Evolutionary conservation across 139 green algal genomes (phyloP).

Genomic region (Chlamydomonas asymmetrica): DNA sequence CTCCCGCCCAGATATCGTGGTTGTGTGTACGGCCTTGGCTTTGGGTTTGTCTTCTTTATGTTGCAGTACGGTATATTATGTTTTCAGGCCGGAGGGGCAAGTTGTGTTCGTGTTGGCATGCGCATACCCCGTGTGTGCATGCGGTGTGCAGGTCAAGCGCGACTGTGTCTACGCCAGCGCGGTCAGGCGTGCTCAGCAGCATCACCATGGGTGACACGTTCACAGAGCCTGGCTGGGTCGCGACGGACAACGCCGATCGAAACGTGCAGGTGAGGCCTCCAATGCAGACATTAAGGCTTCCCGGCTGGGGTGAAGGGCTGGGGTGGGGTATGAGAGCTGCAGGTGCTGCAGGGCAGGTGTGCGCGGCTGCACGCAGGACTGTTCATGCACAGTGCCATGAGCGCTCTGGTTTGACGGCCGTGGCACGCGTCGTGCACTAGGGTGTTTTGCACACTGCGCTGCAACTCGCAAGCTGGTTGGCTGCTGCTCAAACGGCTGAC

Average conservation of each 20-base stretch:
- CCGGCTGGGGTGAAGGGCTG: background rate
- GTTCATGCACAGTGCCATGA: background rate
- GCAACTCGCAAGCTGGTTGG: background rate
- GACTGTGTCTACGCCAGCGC: background rate
- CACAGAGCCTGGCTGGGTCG: constrained; percentile 23
- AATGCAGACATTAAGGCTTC: background rate
- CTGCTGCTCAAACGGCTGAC: no score
- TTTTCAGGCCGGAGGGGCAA: no score
- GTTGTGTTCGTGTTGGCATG: no score
- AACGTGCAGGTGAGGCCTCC: background rate
- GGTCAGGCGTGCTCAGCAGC: constrained; percentile 25
- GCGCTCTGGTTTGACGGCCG: background rate
- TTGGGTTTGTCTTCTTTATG: constrained; percentile 12
- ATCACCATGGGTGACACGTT: constrained; percentile 15
- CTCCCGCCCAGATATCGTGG: no score
- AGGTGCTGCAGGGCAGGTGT: background rate
- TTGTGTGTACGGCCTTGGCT: no score
- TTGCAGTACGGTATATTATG: no score
- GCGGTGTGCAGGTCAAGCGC: background rate
- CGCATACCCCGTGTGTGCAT: no score
- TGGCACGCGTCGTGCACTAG: no score
- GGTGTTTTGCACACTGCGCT: background rate
- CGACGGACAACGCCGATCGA: constrained; percentile 26
- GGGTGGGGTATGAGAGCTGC: background rate
- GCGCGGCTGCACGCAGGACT: background rate